phyloP scores from a whole-genome alignment of 1,139 yeast genomes.

The Tardiomyces digboiensis region DNA sequence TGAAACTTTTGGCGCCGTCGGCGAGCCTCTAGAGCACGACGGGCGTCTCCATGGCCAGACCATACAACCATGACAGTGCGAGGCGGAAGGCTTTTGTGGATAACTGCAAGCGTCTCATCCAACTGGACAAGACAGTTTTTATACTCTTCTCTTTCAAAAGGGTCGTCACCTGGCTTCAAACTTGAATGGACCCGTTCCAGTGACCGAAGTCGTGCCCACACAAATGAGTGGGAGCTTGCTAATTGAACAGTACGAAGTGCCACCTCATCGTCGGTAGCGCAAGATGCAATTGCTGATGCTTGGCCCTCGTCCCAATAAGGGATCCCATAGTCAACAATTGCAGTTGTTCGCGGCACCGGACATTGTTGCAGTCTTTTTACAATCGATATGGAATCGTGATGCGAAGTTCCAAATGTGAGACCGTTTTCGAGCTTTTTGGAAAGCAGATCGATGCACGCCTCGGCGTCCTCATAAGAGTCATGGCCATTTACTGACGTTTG shows the following conservation, averaged over 20 bases:
- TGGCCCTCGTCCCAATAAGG: slow-evolving; percentile 25
- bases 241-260: slow-evolving; percentile 30
- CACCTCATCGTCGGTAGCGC: slow-evolving; percentile 51
- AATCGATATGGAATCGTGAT: slow-evolving; percentile 5
- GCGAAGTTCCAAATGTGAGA: slow-evolving; percentile 45
- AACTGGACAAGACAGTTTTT: background rate
- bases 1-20: background rate
- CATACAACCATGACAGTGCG: slow-evolving; percentile 52
- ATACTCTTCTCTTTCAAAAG: slow-evolving; percentile 3
- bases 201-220: slow-evolving; percentile 49
- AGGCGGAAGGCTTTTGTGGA: slow-evolving; percentile 47
- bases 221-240: slow-evolving; percentile 31
- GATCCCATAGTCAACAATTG: slow-evolving; percentile 27
- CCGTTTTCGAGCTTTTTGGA: slow-evolving; percentile 64
- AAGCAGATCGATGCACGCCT: slow-evolving; percentile 68
- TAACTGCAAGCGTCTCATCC: slow-evolving; percentile 25
- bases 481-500: slow-evolving; percentile 63
- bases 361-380: background rate
- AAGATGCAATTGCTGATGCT: slow-evolving; percentile 32
- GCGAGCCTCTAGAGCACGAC: background rate
- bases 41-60: slow-evolving; percentile 44
- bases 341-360: slow-evolving; percentile 15
- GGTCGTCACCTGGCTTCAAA: background rate
- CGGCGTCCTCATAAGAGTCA: slow-evolving; percentile 80
- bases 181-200: slow-evolving; percentile 32